Evolutionary conservation across 1,284 basidiomycete species (phyloP), one percentile per base, ranked within the genome.

Genomic region (Cryptococcus amylolentus): DNA sequence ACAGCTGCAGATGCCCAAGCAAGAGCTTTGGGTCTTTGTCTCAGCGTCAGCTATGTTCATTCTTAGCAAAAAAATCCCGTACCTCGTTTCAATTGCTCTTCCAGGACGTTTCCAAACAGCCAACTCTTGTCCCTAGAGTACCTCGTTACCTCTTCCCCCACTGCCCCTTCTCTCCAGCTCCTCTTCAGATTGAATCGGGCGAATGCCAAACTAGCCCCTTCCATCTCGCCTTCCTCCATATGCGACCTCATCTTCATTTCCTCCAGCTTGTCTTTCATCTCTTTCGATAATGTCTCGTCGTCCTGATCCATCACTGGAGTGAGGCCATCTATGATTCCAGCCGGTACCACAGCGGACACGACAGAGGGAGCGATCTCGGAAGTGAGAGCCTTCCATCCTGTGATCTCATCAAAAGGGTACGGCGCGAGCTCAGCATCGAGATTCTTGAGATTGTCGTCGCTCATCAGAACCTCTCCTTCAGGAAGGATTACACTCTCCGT

Each of bases 121-220:
- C 73, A 77, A 55, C 74, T 78, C 68, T 80, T 80, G 64, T 80
- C 79, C 50, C 60, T 71, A 16, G 76, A 72, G 61, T 70, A 78
- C 39, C 63, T 45, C 5, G 72, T 79, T 2, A 80, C 62, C 42
- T 78, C 77, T 39, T 76, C 75, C 0, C 79, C 79, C 0, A 72
- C 65, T 1, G 76, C 78, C 1, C 78, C 78, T 2, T 59, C 56
- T 20, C 63, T 66, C 79, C 79, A 80, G 18, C 75, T 78, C 38
- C 75, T 58, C 63, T 74, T 76, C 40, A 78, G 55, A 45, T 77
- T 71, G 45, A 80, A 77, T 40, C 52, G 51, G 0, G 65, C 67
- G 55, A 79, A 79, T 26, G 58, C 49, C 54, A 79, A 54, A 52
- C 20, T 51, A 51, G 26, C 38, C 41, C 40, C 5, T 8, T 35